Conservation (phyloP, 2,329 filamentous ascomycete species). For the Cercospora zeina region DNA sequence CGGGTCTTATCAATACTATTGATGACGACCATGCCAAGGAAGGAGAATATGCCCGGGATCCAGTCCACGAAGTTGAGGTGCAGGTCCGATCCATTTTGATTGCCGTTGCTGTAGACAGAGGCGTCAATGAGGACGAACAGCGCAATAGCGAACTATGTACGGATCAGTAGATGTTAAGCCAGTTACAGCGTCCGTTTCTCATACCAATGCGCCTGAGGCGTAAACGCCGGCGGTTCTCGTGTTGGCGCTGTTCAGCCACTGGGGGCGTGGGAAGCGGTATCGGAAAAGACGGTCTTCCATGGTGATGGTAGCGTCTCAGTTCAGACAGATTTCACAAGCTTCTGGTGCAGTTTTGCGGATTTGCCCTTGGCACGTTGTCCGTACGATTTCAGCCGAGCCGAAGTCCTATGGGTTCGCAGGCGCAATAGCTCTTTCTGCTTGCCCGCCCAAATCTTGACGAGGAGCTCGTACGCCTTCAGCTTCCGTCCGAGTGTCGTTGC, state of each 20-base stretch:
- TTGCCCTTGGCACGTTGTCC: conserved; percentile 8
- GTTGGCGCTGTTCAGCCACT: conserved; percentile 66
- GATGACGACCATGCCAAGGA: conserved; percentile 70
- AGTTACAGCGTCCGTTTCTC: not conserved
- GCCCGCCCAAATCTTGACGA: not conserved
- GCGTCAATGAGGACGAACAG: conserved; percentile 71
- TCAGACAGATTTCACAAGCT: conserved; percentile 7
- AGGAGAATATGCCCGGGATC: conserved; percentile 69
- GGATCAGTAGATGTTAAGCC: not conserved
- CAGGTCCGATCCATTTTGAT: conserved; percentile 58
- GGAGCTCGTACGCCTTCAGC: not conserved
- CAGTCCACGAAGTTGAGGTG: conserved; percentile 71
- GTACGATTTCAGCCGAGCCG: conserved; percentile 4
- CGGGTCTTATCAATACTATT: conserved; percentile 70
- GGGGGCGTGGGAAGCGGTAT: conserved; percentile 66
- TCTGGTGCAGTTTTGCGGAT: conserved; percentile 11
- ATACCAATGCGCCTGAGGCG: conserved; percentile 64
- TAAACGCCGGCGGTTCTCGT: conserved; percentile 67
- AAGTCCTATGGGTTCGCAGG: conserved; percentile 2
- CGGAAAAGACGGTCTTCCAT: conserved; percentile 58
- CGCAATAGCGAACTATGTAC: conserved; percentile 63
- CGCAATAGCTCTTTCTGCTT: conserved; percentile 9
- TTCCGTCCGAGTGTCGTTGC: conserved; percentile 7
- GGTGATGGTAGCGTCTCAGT: not conserved
- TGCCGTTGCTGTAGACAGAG: conserved; percentile 62